Conservation (phyloP, 768 basidiomycete genomes). For the Dacryopinax primogenitus region DNA sequence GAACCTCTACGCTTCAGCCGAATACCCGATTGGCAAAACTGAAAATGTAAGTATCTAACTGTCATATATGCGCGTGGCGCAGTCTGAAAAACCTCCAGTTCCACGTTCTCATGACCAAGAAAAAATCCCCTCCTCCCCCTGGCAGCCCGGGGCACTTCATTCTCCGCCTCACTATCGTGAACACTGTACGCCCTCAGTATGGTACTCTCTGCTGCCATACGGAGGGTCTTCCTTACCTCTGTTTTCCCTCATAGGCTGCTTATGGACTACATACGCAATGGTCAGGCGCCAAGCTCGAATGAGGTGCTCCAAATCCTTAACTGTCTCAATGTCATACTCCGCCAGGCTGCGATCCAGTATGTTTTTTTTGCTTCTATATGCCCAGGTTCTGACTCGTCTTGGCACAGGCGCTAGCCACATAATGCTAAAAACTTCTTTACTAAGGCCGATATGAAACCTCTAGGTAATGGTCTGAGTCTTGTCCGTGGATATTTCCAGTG, state of each 20-base stretch:
- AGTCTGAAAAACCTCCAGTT: background rate
- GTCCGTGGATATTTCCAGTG: background rate
- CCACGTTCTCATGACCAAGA: background rate
- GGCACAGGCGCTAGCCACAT: background rate
- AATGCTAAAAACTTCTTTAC: background rate
- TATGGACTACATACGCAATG: background rate
- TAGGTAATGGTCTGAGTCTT: background rate
- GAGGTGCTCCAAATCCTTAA: constrained; percentile 1
- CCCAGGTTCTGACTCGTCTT: too few relatives aligned
- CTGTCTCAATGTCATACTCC: constrained; percentile 2
- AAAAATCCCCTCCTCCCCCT: background rate
- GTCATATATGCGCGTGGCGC: background rate
- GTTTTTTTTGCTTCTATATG: background rate
- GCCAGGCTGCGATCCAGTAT: background rate
- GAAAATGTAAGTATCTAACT: background rate
- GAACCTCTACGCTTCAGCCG: background rate
- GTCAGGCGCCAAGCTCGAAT: background rate
- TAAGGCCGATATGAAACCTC: background rate
- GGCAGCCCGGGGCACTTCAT: background rate
- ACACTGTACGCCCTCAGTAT: constrained; percentile 1
- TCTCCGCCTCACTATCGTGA: background rate
- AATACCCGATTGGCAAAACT: background rate
- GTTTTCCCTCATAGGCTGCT: background rate
- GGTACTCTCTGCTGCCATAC: constrained; percentile 3
- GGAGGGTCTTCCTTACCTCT: background rate